Conservation (phyloP, 192 early-diverging fungal species). For the Entomortierella parvispora region DNA sequence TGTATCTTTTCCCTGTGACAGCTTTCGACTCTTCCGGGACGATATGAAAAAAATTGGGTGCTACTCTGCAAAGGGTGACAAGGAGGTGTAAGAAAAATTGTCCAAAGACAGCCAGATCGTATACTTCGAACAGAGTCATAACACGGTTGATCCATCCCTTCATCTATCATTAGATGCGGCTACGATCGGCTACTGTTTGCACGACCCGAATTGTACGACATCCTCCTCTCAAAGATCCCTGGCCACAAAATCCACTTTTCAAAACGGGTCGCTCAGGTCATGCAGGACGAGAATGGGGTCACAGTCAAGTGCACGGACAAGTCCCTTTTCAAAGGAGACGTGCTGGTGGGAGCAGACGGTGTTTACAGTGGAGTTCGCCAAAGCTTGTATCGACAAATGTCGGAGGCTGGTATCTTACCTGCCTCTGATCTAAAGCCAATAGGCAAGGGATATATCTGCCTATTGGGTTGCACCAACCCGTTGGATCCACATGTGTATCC, state of each 20-base stretch:
- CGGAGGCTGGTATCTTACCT: background rate
- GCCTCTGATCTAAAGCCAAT: constrained; percentile 9
- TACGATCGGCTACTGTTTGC: no score
- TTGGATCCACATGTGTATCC: constrained; percentile 4
- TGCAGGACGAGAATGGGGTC: constrained; percentile 10
- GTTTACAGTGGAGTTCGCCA: constrained; percentile 24
- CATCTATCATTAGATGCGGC: no score
- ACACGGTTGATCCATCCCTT: no score
- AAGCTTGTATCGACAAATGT: constrained; percentile 12
- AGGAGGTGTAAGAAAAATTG: no score
- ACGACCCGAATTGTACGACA: constrained; percentile 10
- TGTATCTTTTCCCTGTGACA: constrained; percentile 5
- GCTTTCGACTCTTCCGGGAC: constrained; percentile 9
- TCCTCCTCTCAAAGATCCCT: constrained; percentile 16
- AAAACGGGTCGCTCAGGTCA: constrained; percentile 13
- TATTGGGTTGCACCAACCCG: constrained; percentile 22
- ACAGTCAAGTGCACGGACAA: constrained; percentile 28
- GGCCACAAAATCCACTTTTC: constrained; percentile 7
- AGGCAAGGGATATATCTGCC: constrained; percentile 14
- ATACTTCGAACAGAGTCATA: no score
- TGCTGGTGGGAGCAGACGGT: constrained; percentile 38
- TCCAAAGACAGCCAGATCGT: no score
- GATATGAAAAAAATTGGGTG: constrained; percentile 16
- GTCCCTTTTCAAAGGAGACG: constrained; percentile 11
- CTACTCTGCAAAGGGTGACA: no score